Evolutionary conservation across 768 basidiomycete genomes (phyloP).

Genomic region (Lactarius psammicola): DNA sequence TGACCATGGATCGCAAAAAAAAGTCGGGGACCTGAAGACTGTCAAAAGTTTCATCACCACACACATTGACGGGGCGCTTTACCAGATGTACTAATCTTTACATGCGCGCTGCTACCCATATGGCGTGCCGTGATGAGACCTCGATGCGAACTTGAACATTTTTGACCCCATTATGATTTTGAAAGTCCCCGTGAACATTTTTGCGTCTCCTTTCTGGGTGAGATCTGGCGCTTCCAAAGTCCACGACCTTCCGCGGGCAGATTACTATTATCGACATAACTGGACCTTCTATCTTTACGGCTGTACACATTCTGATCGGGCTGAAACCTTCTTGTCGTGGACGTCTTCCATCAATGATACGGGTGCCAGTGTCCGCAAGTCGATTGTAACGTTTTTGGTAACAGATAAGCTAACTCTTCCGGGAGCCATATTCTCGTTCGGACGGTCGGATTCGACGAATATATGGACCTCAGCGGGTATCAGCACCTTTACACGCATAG

Average conservation of each 20-base stretch:
- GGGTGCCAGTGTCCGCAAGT: background rate
- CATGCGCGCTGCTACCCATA: conserved; percentile 1
- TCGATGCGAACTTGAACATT: background rate
- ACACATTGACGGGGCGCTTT: conserved; percentile 4
- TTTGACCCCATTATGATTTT: conserved; percentile 7
- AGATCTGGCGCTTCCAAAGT: background rate
- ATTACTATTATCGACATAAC: background rate
- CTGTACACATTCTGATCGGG: conserved; percentile 5
- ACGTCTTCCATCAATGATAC: conserved; percentile 2
- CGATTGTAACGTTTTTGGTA: background rate
- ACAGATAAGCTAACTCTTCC: background rate
- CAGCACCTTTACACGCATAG: background rate
- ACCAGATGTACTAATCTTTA: background rate
- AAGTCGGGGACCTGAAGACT: conserved; percentile 19
- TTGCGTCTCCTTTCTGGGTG: background rate
- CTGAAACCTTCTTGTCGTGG: background rate
- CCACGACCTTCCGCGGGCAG: conserved; percentile 4
- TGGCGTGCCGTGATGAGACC: background rate
- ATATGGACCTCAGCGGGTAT: background rate
- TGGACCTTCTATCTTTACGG: conserved; percentile 5
- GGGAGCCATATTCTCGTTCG: background rate
- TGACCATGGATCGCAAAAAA: background rate
- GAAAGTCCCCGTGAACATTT: too few species aligned
- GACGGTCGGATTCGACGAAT: background rate
- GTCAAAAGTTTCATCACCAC: conserved; percentile 21